These are phyloP conservation scores for Selenicereus undatus DNA, from an alignment of 148 eudicot species.

Conservation along the genomic window DNA sequence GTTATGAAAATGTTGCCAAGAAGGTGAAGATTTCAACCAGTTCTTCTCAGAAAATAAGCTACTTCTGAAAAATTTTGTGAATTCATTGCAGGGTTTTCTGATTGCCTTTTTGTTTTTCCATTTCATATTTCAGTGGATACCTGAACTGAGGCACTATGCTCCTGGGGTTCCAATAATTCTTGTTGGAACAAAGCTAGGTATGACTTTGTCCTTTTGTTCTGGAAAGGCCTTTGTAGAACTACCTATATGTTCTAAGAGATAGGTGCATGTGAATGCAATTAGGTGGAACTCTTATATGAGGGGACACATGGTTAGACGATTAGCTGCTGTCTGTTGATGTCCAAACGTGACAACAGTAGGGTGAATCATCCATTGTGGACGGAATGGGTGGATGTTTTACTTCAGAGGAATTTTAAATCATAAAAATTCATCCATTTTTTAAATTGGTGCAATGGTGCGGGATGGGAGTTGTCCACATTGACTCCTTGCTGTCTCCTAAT, in stretches of 20 bases:
- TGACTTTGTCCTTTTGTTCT: constrained; percentile 9
- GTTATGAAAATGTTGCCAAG: constrained; percentile 60
- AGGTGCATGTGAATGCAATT: background rate
- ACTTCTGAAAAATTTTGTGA: background rate
- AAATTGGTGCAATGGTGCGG: background rate
- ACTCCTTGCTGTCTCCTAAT: background rate
- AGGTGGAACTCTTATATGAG: background rate
- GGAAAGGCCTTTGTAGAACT: background rate
- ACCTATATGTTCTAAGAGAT: background rate
- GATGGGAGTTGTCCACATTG: background rate
- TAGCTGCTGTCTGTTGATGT: background rate
- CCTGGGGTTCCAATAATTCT: constrained; percentile 84
- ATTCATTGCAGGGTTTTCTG: constrained; percentile 6
- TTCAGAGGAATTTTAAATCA: background rate
- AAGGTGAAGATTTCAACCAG: constrained; percentile 33
- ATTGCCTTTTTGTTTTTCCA: constrained; percentile 9
- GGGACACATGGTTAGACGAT: background rate
- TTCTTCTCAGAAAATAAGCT: background rate
- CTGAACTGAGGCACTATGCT: constrained; percentile 83
- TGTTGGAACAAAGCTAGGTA: constrained; percentile 85
- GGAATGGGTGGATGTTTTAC: background rate
- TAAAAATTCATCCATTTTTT: background rate
- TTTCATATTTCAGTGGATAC: constrained; percentile 62
- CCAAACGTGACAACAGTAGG: background rate
- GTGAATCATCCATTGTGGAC: background rate